Percentiles rank a stretch among this genome's conserved stretches.
Conservation (phyloP, 2,329 filamentous ascomycete species). For the Incumbomyces lentus region DNA sequence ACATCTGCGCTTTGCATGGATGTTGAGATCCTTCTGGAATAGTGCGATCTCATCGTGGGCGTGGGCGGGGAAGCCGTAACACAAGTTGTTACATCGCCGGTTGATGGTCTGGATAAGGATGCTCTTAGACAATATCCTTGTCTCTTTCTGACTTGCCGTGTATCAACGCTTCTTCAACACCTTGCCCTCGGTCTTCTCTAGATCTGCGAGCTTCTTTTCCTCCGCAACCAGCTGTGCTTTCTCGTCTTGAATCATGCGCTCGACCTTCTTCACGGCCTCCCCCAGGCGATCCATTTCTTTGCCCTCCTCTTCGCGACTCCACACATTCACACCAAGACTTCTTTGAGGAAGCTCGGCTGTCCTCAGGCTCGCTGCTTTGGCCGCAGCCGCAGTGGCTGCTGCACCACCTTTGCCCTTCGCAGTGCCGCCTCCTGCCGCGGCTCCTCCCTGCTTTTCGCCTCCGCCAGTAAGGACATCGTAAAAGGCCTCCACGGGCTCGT, state of each 20-base stretch:
- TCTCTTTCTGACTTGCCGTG: too few species aligned
- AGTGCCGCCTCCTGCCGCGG: slow-evolving; percentile 40
- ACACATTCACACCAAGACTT: slow-evolving; percentile 59
- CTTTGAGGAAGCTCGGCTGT: slow-evolving; percentile 63
- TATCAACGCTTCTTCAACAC: slow-evolving; percentile 20
- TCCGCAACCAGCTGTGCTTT: slow-evolving; percentile 51
- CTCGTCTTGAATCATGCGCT: slow-evolving; percentile 53
- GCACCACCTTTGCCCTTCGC: slow-evolving; percentile 38
- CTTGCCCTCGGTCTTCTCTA: slow-evolving; percentile 34
- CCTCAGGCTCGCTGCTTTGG: slow-evolving; percentile 46
- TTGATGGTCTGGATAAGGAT: too few species aligned
- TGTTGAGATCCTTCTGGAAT: too few species aligned
- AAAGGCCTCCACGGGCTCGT: slow-evolving; percentile 83
- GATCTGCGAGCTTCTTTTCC: slow-evolving; percentile 49
- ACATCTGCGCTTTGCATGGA: too few species aligned
- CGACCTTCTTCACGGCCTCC: slow-evolving; percentile 49
- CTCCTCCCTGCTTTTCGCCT: slow-evolving; percentile 37
- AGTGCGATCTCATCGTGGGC: too few species aligned
- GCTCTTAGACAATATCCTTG: too few species aligned
- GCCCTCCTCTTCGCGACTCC: slow-evolving; percentile 59
- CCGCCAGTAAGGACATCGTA: slow-evolving; percentile 76
- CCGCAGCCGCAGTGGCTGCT: slow-evolving; percentile 30
- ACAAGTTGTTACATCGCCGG: too few species aligned
- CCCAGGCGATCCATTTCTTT: slow-evolving; percentile 56
- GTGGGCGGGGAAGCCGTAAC: too few species aligned